Base-by-base conservation (phyloP, 495 filamentous ascomycete genomes). In the Talaromyces proteolyticus region DNA sequence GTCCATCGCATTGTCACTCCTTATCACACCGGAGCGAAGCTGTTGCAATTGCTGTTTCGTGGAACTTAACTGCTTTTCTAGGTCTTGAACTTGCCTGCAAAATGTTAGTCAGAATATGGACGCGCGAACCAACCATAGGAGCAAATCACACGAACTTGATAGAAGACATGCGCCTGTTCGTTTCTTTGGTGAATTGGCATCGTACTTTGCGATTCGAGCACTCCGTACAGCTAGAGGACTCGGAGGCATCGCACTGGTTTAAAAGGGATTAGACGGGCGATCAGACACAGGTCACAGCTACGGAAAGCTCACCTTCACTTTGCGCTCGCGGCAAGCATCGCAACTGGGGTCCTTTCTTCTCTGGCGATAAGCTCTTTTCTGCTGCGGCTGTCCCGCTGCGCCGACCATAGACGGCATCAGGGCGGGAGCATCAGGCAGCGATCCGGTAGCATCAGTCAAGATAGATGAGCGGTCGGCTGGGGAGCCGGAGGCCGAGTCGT, bases 161-260 rank as follows among this genome's bases (percentile, higher is more conserved):
- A 12, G 91, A 96, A 42, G 93, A 96, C 93, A 98, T 98, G 54
- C 93, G 82, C 42, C 94, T 82, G 67, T 98, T 98, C 18, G 93
- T 97, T 66, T 98, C 93, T 72, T 98, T 98, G 41, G 93, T 98
- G 63, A 98, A 98, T 65, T 96, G 92, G 61, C 93, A 98, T 62
- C 93, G 94, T 43, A 96, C 91, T 61, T 88, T 91, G 54, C 93
- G 82, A 59, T 89, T 95, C 12, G 87, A 88, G 70, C 93, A 98
- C 70, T 98, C 93, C 2, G 92, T 95, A 68, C 93, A 98, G 66
- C 90, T 93, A 20, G 86, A 80, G 36, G 88, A 95, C 56, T 98
- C 93, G 44, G 93, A 96, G 25, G 93, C 93, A 71, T 98, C 93
- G 71, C 93, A 98, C 78, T 85, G 61, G 16, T 54, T 37, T 22